Evolutionary conservation across 768 basidiomycete species (phyloP), one percentile per base, ranked within the genome.

Genomic region (Kwoniella mangroviensis): DNA sequence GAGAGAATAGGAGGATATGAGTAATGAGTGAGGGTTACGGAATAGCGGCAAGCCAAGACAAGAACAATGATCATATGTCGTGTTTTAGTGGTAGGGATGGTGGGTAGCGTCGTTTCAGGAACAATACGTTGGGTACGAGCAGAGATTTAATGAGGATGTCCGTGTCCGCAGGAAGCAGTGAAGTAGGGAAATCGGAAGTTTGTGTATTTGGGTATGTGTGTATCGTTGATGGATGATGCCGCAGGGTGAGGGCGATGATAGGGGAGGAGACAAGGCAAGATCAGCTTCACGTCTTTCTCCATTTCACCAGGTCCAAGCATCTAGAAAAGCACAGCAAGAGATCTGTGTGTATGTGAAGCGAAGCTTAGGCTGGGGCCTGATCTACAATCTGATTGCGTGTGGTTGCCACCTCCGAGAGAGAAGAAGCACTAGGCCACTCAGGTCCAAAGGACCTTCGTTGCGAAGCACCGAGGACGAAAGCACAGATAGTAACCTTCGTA

Each of bases 81-180:
- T 57, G 56, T 57, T 57, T n/a, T 49, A 49, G 45, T 49, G 56
- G 40, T 57, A 57, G 56, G 56, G 34, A 19, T 55, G 22, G 9
- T 55, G 12, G 21, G 15, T 12, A 21, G 26, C 12, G 22, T 43
- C 12, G 64, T 66, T 66, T 66, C 65, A 66, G 65, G 65, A 49
- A 66, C 65, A 66, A 58, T 58, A 45, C 4, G 40, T 17, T 42
- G 43, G 28, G 17, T 22, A 45, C 9, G 7, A 22, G 49, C 24
- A 40, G 11, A 24, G n/a, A n/a, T 55, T 55, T 5, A 22, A 55
- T 34, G 45, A 28, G 22, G 45, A 24, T 9, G 43, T 63, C 26
- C 49, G 62, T 63, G 62, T 63, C 12, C n/a, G 60, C 42, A 49
- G 45, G 53, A n/a, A 5, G 53, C 3, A 26, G 53, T 21, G 56